phyloP scores from a whole-genome alignment of 306 rosid genomes.

The Cyclanthera cordifolia region DNA sequence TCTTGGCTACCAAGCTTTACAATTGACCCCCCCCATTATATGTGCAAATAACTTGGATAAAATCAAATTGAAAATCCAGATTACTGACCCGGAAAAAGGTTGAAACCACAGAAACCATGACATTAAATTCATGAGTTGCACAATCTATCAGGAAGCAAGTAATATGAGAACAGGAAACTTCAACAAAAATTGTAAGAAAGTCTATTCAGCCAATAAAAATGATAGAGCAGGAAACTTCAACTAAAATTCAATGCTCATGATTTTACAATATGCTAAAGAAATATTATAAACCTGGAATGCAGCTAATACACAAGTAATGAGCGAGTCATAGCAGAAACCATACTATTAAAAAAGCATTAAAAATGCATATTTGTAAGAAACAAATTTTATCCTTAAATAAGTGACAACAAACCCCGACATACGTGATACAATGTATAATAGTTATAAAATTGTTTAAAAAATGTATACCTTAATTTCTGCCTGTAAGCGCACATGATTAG shows the following conservation, averaged over 20 bases:
- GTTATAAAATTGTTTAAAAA: background rate
- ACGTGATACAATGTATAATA: background rate
- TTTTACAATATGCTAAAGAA: background rate
- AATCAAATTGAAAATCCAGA: background rate
- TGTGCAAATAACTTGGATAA: background rate
- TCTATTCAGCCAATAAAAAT: background rate
- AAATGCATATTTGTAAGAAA: background rate
- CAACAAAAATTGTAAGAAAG: background rate
- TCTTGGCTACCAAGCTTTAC: background rate
- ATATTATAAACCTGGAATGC: background rate
- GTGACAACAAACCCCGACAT: background rate
- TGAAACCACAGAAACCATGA: background rate
- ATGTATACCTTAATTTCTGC: constrained; percentile 38
- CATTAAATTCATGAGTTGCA: background rate
- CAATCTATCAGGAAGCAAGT: background rate
- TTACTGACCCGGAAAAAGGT: background rate
- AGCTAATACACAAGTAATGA: background rate
- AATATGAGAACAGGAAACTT: background rate
- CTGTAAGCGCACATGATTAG: constrained; percentile 21
- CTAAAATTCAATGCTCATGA: background rate
- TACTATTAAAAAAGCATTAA: background rate
- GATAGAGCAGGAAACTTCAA: background rate
- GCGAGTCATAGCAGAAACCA: background rate
- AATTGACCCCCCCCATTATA: background rate
- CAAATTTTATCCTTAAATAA: background rate